Evolutionary conservation across 768 basidiomycete genomes (phyloP), one percentile per base, ranked within the genome.

Genomic region (Rhizopogon vesiculosus): DNA sequence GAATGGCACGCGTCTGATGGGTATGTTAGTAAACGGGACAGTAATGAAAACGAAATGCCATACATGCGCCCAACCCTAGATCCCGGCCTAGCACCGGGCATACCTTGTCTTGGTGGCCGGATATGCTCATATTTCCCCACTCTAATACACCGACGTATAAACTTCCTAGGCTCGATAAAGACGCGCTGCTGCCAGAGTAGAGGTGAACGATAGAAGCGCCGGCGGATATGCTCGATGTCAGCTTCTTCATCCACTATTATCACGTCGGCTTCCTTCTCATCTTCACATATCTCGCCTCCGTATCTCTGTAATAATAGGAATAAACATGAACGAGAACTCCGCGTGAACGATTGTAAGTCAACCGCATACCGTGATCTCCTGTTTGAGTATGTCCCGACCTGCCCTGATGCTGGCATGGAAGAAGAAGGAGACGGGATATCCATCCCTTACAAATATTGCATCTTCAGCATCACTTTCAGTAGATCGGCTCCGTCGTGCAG

Each of bases 171-270:
- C 42, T 72, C 69, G 45, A 70, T 46, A 33, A 57, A 57, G 18
- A 72, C 35, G 13, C 43, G 49, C 28, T 58, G 56, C 19, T 66
- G 59, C 31, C 61, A 55, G 19, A 12, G 49, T 4, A 59, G 54
- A 8, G 45, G 51, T 5, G 66, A 68, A 18, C 59, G 60, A 43
- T 69, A 68, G 42, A 68, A 69, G 16, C 50, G 57, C 1, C 56
- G 53, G 5, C 67, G 67, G n/a, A 71, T 3, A 12, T 69, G 49
- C 1, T 39, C 49, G n/a, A 71, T 22, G 29, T 69, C 53, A 15
- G 56, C 54, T 43, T 71, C 56, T 50, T 71, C 69, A 31, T 69
- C 68, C 16, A 71, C 61, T 28, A 69, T 60, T 7, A 69, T 57
- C 5, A 71, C 64, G 29, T 69, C 51, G 25, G 68, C 45, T 8